Conservation (phyloP, 2,329 filamentous ascomycete genomes). For the Xylaria multiplex region DNA sequence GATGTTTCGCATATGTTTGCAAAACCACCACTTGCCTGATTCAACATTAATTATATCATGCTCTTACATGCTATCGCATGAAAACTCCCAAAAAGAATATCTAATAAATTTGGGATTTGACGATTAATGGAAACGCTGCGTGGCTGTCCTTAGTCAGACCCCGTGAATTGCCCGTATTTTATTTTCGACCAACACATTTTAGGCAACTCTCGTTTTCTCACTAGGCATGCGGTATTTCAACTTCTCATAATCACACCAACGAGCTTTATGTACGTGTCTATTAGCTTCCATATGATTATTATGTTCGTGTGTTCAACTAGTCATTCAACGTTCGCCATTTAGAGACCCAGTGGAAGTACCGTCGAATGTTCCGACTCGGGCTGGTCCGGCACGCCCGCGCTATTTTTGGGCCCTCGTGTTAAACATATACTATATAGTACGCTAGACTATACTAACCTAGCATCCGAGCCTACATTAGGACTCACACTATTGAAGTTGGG, state of each 20-base stretch:
- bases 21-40: conserved; percentile 21
- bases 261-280: neutral
- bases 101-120: neutral
- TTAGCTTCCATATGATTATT: conserved; percentile 7
- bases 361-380: conserved; percentile 6
- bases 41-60: neutral
- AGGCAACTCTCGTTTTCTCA: conserved; percentile 4
- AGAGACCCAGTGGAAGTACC: no score
- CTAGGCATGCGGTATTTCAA: neutral
- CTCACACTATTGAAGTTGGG: no score
- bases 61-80: neutral
- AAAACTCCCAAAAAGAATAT: neutral
- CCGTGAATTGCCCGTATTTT: neutral
- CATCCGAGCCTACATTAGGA: no score
- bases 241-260: conserved; percentile 3
- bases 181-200: neutral
- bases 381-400: conserved; percentile 20
- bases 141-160: neutral
- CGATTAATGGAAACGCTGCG: neutral
- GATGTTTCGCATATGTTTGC: conserved; percentile 28
- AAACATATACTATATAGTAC: neutral
- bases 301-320: conserved; percentile 7
- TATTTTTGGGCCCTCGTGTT: conserved; percentile 34
- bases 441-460: neutral
- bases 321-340: no score